phyloP scores from a whole-genome alignment of 1,284 basidiomycete species.

The Bjerkandera adusta region DNA sequence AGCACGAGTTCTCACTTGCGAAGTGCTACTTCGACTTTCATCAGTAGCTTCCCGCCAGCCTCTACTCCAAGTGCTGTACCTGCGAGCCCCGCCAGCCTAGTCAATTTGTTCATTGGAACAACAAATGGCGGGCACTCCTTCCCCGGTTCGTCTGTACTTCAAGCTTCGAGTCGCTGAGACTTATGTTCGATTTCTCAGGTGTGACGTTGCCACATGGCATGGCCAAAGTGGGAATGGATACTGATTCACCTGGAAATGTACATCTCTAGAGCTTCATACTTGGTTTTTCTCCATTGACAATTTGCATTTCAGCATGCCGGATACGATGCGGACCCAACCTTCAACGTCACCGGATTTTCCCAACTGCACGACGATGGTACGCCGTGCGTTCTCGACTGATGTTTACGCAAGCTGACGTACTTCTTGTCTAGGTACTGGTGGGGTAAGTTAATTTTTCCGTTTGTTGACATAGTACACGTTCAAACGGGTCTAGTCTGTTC shows the following conservation, averaged over 20 bases:
- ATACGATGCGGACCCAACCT: constrained; percentile 45
- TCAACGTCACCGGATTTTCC: constrained; percentile 58
- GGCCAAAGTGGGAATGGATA: constrained; percentile 65
- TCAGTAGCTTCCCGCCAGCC: constrained; percentile 10
- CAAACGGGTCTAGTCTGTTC: constrained; percentile 38
- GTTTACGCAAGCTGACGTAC: not conserved
- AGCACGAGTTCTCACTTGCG: not conserved
- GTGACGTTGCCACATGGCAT: constrained; percentile 67
- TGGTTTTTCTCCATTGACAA: not conserved
- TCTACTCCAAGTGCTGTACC: constrained; percentile 3
- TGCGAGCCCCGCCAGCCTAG: constrained; percentile 32
- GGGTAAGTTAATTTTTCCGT: constrained; percentile 9
- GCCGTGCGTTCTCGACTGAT: constrained; percentile 24
- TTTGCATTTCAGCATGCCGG: constrained; percentile 51
- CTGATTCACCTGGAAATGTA: constrained; percentile 59
- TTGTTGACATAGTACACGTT: not conserved
- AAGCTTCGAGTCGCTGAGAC: not conserved
- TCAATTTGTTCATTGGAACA: constrained; percentile 60
- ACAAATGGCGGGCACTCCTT: constrained; percentile 60
- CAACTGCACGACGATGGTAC: constrained; percentile 63
- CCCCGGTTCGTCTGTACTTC: constrained; percentile 39
- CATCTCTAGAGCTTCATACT: constrained; percentile 15
- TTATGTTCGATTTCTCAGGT: constrained; percentile 36
- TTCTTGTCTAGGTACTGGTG: constrained; percentile 17
- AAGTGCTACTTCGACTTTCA: not conserved